Base-by-base conservation (phyloP, 2,329 filamentous ascomycete species). In the Calonectria henricotiae region DNA sequence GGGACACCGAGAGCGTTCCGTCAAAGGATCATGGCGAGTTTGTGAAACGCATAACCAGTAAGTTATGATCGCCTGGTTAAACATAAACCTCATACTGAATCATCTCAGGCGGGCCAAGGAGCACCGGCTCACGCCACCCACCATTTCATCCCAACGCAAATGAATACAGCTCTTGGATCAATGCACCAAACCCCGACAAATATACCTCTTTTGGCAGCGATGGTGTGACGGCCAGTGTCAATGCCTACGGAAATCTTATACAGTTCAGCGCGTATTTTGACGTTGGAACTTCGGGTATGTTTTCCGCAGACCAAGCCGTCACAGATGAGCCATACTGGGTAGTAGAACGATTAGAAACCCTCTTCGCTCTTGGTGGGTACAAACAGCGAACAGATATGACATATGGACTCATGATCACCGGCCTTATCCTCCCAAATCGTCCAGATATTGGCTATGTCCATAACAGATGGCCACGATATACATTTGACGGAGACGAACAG, bases 381-480 rank as follows among this genome's bases (percentile, higher is more conserved):
- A 13, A 58, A 20, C 35, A 39, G 35, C 32, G 32, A 39, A n/a
- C 20, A 8, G n/a, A 15, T 2, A 15, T 39, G 12, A 58, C 51
- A 11, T 58, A 58, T 23, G 51, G 51, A 15, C 51, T 58, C 0
- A 39, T 13, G 3, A 58, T 58, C 8, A 23, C 32, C 25, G 12
- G 32, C 1, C 20, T 58, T 1, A n/a, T 25, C 12, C 51, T 39
- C 3, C 5, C 6, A 2, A 2, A 4, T 9, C 32, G 20, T 3
- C 20, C 32, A 3, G 8, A 13, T 37, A n/a, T 39, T 20, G 51
- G 32, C 15, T 39, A 58, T 17, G 35, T 58, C 12, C 51, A 58
- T n/a, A 39, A 58, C 32, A 20, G 51, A 23, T 58, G 51, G 51
- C 51, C 51, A 6, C 51, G 51, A 27, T 58, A 39, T 3, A 20